phyloP scores from a whole-genome alignment of 2,329 filamentous ascomycete species.

The Cladosporium oxysporum region DNA sequence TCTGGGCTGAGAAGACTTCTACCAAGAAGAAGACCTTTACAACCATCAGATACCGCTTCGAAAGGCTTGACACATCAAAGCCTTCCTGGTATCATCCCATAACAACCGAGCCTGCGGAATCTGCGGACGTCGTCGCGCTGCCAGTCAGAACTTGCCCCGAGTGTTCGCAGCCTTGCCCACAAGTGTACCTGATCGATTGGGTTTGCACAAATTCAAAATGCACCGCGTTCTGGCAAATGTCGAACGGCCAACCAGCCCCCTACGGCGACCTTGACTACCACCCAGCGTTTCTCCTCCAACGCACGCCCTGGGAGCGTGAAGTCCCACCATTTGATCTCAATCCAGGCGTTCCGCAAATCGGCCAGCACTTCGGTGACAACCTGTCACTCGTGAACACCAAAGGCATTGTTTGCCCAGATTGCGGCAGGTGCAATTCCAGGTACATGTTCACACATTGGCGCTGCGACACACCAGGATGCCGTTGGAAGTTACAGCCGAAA shows the following conservation, averaged over 20 bases:
- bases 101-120: background rate
- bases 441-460: conserved; percentile 63
- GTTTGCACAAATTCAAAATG: conserved; percentile 61
- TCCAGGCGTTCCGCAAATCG: conserved; percentile 42
- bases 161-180: conserved; percentile 39
- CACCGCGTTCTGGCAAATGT: conserved; percentile 55
- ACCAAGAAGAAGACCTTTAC: conserved; percentile 27
- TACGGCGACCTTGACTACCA: conserved; percentile 52
- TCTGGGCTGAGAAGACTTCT: conserved; percentile 64
- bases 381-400: conserved; percentile 56
- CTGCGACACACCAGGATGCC: conserved; percentile 57
- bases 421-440: conserved; percentile 62
- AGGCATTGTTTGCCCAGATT: conserved; percentile 68
- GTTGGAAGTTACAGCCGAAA: conserved; percentile 39
- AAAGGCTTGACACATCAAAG: conserved; percentile 61
- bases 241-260: conserved; percentile 34
- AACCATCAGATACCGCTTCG: conserved; percentile 62
- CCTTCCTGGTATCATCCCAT: conserved; percentile 50
- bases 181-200: conserved; percentile 54
- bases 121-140: no score
- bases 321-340: conserved; percentile 43
- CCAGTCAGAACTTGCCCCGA: conserved; percentile 26
- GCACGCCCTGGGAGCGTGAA: conserved; percentile 47
- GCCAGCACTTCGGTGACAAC: conserved; percentile 46
- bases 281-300: conserved; percentile 58